These are phyloP conservation scores for Trametes coccinea DNA, from an alignment of 768 basidiomycete genomes.

Conservation along the genomic window DNA sequence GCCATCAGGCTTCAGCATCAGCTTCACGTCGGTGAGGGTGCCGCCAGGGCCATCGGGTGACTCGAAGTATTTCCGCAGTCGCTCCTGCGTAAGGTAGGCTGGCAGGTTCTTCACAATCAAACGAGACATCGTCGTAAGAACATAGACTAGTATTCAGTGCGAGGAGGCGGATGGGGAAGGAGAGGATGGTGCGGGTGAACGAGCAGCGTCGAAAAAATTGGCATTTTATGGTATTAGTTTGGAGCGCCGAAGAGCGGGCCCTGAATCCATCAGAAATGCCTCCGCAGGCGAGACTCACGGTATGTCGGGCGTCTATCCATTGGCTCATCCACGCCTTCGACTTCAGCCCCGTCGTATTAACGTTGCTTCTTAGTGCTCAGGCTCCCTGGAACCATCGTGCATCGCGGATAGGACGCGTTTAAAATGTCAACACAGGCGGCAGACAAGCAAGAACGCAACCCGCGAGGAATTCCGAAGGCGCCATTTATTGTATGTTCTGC, in stretches of 20 bases:
- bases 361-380: too few species aligned
- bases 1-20: constrained; percentile 75
- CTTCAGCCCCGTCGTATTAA: background rate
- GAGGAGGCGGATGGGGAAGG: background rate
- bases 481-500: constrained; percentile 79
- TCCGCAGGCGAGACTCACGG: background rate
- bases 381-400: background rate
- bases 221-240: background rate
- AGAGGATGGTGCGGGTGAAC: background rate
- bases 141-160: background rate
- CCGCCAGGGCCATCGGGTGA: constrained; percentile 60
- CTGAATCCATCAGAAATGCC: background rate
- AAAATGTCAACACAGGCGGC: constrained; percentile 15
- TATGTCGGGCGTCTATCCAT: constrained; percentile 3
- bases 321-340: background rate
- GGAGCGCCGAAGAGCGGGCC: constrained; percentile 7
- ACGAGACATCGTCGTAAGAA: constrained; percentile 60
- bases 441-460: constrained; percentile 57
- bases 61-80: constrained; percentile 69
- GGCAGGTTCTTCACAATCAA: constrained; percentile 85
- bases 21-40: constrained; percentile 82
- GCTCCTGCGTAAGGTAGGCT: constrained; percentile 59
- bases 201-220: constrained; percentile 10
- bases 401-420: background rate
- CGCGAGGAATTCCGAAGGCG: constrained; percentile 92